Percentiles rank a stretch among this genome's conserved stretches.
Evolutionary conservation across 2,329 filamentous ascomycete genomes (phyloP).

Genomic region (Emmonsia crescens): DNA sequence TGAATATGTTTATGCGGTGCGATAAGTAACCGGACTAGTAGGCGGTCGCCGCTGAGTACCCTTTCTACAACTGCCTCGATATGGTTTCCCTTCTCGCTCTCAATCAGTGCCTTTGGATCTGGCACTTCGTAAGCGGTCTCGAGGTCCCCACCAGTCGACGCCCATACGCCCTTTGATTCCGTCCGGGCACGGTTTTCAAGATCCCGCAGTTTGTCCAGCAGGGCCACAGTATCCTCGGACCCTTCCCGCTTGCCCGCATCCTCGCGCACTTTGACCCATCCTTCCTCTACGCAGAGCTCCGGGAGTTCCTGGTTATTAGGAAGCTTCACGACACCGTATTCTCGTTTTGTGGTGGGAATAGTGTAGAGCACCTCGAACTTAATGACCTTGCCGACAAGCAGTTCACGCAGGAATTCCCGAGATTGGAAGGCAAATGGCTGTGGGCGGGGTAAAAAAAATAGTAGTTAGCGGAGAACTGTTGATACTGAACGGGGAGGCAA

Average conservation of each 20-base stretch:
- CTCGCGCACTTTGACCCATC: slow-evolving; percentile 87
- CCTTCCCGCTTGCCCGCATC: slow-evolving; percentile 85
- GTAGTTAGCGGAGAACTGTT: background rate
- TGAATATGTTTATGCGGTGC: slow-evolving; percentile 77
- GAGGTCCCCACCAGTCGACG: slow-evolving; percentile 53
- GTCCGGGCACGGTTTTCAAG: slow-evolving; percentile 68
- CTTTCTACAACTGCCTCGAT: slow-evolving; percentile 82
- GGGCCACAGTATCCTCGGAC: slow-evolving; percentile 57
- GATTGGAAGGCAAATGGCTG: slow-evolving; percentile 82
- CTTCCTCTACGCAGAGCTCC: slow-evolving; percentile 72
- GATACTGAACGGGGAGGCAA: background rate
- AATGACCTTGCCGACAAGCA: slow-evolving; percentile 75
- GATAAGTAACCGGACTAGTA: slow-evolving; percentile 71
- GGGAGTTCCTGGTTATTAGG: slow-evolving; percentile 55
- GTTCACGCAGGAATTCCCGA: slow-evolving; percentile 77
- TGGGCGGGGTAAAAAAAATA: background rate
- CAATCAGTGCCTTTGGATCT: slow-evolving; percentile 63
- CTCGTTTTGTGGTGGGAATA: slow-evolving; percentile 67
- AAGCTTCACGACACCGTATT: slow-evolving; percentile 74
- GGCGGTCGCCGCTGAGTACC: slow-evolving; percentile 80
- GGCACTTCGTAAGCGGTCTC: slow-evolving; percentile 72
- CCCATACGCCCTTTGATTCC: slow-evolving; percentile 74
- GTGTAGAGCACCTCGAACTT: slow-evolving; percentile 80
- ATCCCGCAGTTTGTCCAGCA: slow-evolving; percentile 65
- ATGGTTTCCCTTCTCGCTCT: slow-evolving; percentile 73